Evolutionary conservation across 768 basidiomycete genomes (phyloP).

Genomic region (Mycena indigotica): DNA sequence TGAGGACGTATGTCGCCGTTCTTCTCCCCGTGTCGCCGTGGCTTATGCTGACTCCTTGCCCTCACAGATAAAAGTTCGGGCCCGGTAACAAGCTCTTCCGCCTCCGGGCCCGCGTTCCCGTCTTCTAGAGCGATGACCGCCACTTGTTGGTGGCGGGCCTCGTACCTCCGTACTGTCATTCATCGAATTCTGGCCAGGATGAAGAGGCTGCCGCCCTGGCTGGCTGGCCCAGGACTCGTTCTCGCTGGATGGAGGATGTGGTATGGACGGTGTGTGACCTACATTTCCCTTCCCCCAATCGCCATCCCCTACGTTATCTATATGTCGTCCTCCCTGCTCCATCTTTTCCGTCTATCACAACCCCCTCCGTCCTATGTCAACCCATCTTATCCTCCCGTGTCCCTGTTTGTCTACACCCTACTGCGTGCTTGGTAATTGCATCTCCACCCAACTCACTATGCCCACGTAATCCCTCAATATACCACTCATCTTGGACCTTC

Average conservation of each 20-base stretch:
- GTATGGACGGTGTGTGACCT: constrained; percentile 30
- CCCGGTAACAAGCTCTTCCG: constrained; percentile 77
- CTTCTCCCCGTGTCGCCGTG: background rate
- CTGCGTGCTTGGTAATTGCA: too few relatives aligned
- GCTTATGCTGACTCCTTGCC: constrained; percentile 5
- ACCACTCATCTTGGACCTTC: too few relatives aligned
- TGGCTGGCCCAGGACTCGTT: constrained; percentile 69
- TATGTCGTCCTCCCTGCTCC: background rate
- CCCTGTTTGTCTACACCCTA: background rate
- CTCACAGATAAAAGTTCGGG: constrained; percentile 80
- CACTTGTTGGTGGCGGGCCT: constrained; percentile 31
- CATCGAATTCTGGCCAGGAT: constrained; percentile 41
- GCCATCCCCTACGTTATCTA: too few relatives aligned
- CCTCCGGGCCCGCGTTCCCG: constrained; percentile 95
- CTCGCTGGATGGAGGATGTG: constrained; percentile 25
- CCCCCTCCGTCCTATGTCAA: background rate
- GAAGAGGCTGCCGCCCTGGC: constrained; percentile 75
- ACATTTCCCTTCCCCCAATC: constrained; percentile 29
- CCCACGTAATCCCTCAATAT: too few relatives aligned
- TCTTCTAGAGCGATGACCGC: constrained; percentile 61
- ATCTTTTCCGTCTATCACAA: background rate
- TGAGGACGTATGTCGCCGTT: constrained; percentile 55
- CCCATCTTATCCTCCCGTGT: background rate
- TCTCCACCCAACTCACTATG: too few relatives aligned
- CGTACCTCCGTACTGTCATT: constrained; percentile 35